Evolutionary conservation across 768 basidiomycete species (phyloP), one percentile per base, ranked within the genome.

Genomic region (Butyriboletus loyo): DNA sequence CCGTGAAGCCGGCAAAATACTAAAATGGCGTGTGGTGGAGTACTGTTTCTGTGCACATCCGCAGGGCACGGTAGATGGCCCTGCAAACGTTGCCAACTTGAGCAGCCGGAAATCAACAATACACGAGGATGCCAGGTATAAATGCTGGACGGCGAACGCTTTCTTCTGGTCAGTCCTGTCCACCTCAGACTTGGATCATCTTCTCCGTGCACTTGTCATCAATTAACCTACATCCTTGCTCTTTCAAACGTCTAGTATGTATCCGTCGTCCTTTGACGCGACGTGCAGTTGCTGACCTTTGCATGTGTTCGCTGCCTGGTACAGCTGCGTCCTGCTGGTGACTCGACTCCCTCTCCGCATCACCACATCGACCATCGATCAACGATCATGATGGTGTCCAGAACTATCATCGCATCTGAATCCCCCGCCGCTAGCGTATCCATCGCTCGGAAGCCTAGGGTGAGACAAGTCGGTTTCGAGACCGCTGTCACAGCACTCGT

Each of bases 401-500:
- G 41, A 47, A 32, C 45, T 15, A 37, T 17, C 25, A 45, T 50
- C 21, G 35, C 46, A 11, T 46, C n/a, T n/a, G n/a, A n/a, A n/a
- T n/a, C 52, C 30, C 24, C 34, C 21, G 36, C 31, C 19, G 9
- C 50, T 24, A 19, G 19, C 42, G 25, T 44, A n/a, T 24, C 60
- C 36, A 15, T 37, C n/a, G 9, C 36, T n/a, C 35, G 6, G 11
- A 25, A 51, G 17, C 40, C 46, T 7, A 43, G 44, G 25, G 48
- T 8, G 37, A 57, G 60, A 13, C 52, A 49, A 32, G 60, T 62
- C 32, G 52, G 63, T 40, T 64, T 64, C 19, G 57, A 62, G 53
- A 64, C 60, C 15, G 63, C 53, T 7, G 63, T 64, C 34, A 59
- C 50, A 17, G 63, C 60, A 0, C 44, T 62, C 46, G 40, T 64